Conservation (phyloP, 805 yeast species). For the Scheffersomyces lignosus region DNA sequence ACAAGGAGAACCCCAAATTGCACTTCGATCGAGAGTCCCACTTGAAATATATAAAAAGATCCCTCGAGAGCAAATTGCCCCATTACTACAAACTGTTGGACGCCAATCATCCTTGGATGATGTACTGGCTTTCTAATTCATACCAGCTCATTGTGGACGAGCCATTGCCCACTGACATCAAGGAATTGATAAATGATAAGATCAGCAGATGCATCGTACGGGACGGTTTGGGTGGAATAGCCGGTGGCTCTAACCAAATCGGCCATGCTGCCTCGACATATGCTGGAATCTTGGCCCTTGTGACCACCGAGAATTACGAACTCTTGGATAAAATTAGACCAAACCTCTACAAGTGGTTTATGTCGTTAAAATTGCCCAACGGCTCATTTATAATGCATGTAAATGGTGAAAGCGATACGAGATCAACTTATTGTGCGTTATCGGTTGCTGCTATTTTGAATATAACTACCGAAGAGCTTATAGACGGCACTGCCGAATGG, state of each 20-base stretch:
- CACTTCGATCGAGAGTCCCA: conserved; percentile 35
- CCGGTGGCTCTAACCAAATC: conserved; percentile 81
- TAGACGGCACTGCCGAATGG: conserved; percentile 57
- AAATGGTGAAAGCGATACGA: conserved; percentile 81
- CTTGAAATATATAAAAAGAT: conserved; percentile 39
- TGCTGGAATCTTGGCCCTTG: conserved; percentile 68
- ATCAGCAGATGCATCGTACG: conserved; percentile 25
- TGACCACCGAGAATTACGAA: conserved; percentile 45
- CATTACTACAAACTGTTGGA: conserved; percentile 57
- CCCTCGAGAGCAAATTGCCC: conserved; percentile 49
- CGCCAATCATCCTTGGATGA: conserved; percentile 90
- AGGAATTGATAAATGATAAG: conserved; percentile 23
- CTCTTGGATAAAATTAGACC: conserved; percentile 30
- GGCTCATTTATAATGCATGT: conserved; percentile 78
- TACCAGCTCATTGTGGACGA: conserved; percentile 23
- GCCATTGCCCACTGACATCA: conserved; percentile 37
- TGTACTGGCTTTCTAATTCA: conserved; percentile 77
- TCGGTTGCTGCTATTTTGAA: conserved; percentile 65
- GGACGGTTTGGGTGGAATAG: conserved; percentile 57
- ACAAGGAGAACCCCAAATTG: conserved; percentile 3
- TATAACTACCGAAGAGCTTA: conserved; percentile 61
- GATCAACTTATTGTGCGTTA: conserved; percentile 88
- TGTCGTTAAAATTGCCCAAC: conserved; percentile 58
- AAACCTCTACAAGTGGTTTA: conserved; percentile 61
- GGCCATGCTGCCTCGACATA: conserved; percentile 86